Evolutionary conservation across 2,329 filamentous ascomycete species (phyloP), one percentile per base, ranked within the genome.

Genomic region (Tolypocladium endophyticum): DNA sequence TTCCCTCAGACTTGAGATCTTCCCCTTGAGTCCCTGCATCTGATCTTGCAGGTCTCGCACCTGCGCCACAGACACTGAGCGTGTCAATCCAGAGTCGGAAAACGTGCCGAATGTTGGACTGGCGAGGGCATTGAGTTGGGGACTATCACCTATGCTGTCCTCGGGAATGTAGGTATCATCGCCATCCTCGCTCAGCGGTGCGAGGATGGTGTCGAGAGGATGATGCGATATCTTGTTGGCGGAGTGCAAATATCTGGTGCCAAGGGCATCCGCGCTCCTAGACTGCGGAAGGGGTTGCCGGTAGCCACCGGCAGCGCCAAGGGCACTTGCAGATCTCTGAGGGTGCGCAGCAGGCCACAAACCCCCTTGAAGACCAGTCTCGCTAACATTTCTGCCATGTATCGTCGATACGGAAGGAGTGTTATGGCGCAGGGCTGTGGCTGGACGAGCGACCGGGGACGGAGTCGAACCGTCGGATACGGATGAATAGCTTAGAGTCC

Each of bases 11-110:
- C 80, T 88, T 1, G 90, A 92, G 41, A 96, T 92, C 67, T 91
- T 90, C 61, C 89, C 90, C 69, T 92, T 92, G 55, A 96, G 79
- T 58, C 89, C 90, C 59, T 88, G 86, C 83, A 96, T 90, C 70
- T 96, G 91, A 64, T 91, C 87, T 61, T 90, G 90, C 52, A 96
- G 77, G 57, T 83, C 82, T 11, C 87, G 85, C 68, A 90, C 85
- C 68, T 89, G 87, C 18, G 87, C 81, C n/a, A 85, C 85, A 0
- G 90, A 93, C 18, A 85, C 80, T 3, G 89, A 87, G 23, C 89
- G 81, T 33, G 82, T 82, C 11, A 87, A 73, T 1, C 78, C 79
- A 52, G 77, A 75, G 12, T 79, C 77, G n/a, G 69, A 67, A 41
- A 68, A 75, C 1, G 72, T 67, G 57, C 79, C 74, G 56, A 75